A percentile compares a stretch with the other conserved stretches of the same genome.
Evolutionary conservation across 495 filamentous ascomycete genomes (phyloP).

Genomic region (Aspergillus wentii): DNA sequence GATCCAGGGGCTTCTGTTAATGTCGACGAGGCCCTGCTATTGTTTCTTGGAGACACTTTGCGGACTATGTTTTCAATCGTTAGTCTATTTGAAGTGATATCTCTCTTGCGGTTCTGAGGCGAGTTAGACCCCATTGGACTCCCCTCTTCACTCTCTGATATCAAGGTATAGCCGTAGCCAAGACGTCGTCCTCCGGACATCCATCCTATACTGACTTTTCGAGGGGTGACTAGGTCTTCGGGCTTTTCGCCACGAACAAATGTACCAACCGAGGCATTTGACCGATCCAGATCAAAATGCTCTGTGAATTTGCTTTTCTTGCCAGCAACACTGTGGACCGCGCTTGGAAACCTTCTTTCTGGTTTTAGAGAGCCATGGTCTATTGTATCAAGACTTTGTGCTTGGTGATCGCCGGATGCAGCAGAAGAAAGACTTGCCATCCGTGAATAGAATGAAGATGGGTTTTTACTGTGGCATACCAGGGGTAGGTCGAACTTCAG

Average conservation of each 20-base stretch:
- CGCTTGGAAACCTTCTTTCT: neutral
- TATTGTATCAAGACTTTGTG: too few species aligned
- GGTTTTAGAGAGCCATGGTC: neutral
- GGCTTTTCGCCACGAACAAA: too few species aligned
- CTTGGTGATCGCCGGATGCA: too few species aligned
- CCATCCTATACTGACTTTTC: conserved; percentile 41
- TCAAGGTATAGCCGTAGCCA: conserved; percentile 39
- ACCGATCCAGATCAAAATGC: conserved; percentile 17
- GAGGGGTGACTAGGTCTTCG: conserved; percentile 10
- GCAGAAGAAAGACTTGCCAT: conserved; percentile 14
- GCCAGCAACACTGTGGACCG: too few species aligned
- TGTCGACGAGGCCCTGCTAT: neutral
- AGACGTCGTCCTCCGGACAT: conserved; percentile 40
- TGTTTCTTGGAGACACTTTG: neutral
- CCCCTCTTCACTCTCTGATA: conserved; percentile 17
- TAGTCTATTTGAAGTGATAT: neutral
- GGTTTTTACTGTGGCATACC: conserved; percentile 10
- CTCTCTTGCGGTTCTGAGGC: neutral
- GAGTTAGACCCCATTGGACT: conserved; percentile 1
- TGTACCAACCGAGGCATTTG: too few species aligned
- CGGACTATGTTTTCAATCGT: too few species aligned
- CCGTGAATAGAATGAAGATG: conserved; percentile 27
- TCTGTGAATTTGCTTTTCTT: conserved; percentile 29
- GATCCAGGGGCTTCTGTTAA: too few species aligned
- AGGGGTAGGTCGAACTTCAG: conserved; percentile 4